Conservation (phyloP, 768 basidiomycete species). For the Trametes cubensis region DNA sequence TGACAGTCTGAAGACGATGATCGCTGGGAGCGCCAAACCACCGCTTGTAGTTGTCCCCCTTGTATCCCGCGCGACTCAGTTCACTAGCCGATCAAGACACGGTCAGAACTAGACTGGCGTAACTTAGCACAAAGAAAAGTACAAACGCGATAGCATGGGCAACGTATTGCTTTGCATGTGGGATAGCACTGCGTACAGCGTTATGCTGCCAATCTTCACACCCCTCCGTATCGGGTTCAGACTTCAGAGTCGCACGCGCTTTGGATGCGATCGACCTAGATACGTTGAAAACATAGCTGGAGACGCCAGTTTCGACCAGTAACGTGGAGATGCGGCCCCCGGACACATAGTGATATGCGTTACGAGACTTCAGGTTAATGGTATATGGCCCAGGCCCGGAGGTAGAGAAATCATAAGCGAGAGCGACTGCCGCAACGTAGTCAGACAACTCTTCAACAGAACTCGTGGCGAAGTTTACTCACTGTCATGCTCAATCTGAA, state of each 20-base stretch:
- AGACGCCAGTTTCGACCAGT: neutral
- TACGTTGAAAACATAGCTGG: neutral
- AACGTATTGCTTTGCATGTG: neutral
- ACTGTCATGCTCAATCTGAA: conserved; percentile 39
- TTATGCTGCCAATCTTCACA: conserved; percentile 5
- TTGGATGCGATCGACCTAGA: neutral
- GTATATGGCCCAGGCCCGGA: conserved; percentile 36
- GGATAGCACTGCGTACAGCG: conserved; percentile 1
- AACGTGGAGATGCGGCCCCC: neutral
- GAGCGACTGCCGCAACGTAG: conserved; percentile 40
- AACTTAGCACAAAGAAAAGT: neutral
- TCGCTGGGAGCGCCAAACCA: conserved; percentile 15
- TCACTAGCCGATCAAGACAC: neutral
- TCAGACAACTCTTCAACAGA: too few relatives aligned
- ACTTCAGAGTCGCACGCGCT: too few relatives aligned
- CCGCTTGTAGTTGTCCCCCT: conserved; percentile 5
- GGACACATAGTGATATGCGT: conserved; percentile 37
- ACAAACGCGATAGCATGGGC: conserved; percentile 3
- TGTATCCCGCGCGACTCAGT: neutral
- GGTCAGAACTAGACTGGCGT: neutral
- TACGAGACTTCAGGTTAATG: conserved; percentile 40
- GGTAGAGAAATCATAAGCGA: conserved; percentile 30
- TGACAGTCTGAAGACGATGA: neutral
- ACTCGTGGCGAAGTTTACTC: conserved; percentile 17
- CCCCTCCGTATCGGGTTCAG: neutral